Base-by-base conservation (phyloP, 2,329 filamentous ascomycete species). In the Ceratocystis colombiana region DNA sequence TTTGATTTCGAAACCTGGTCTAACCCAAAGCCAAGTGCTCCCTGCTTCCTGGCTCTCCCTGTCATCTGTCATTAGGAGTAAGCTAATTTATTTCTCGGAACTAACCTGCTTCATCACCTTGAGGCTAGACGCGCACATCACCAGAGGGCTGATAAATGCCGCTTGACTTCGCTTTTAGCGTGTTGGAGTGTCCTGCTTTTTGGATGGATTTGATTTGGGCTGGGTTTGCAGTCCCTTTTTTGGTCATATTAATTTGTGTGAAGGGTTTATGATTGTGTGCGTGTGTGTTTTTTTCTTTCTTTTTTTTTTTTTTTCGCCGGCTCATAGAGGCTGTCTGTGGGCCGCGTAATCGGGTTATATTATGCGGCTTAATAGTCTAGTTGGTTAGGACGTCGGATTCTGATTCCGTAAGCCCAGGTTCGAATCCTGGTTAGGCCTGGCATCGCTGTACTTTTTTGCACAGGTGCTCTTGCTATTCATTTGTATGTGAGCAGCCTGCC, bases 351-450 rank as follows among this genome's bases (percentile, higher is more conserved):
- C 10, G 22, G 30, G 28, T 2, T 30, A 50, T 17, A 17, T 15
- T 37, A 10, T 8, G 57, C 25, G 66, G 66, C 62, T 45, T 41
- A 67, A 67, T 64, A 67, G 62, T 64, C 53, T 67, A 64, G 65
- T 67, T 67, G 65, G 65, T 67, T 67, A 61, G 65, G 65, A 67
- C 61, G 61, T 66, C 59, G 64, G 64, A 53, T 66, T 66, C 44
- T 66, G 64, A 63, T 66, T 66, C 65, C 65, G 61, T 64, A 67
- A 64, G 62, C 62, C 66, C 66, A 64, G 66, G 66, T 67, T 64
- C 66, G 53, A 67, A 61, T 64, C 66, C 66, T 67, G 66, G 66
- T 64, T 64, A 33, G 66, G 62, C 66, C 66, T 67, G 6, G 53
- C 1, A 3, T 20, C 20, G 46, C 1, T 25, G 2, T n/a, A 0